Base-by-base conservation (phyloP, 2,329 filamentous ascomycete species). In the Tympanopsis confertula region DNA sequence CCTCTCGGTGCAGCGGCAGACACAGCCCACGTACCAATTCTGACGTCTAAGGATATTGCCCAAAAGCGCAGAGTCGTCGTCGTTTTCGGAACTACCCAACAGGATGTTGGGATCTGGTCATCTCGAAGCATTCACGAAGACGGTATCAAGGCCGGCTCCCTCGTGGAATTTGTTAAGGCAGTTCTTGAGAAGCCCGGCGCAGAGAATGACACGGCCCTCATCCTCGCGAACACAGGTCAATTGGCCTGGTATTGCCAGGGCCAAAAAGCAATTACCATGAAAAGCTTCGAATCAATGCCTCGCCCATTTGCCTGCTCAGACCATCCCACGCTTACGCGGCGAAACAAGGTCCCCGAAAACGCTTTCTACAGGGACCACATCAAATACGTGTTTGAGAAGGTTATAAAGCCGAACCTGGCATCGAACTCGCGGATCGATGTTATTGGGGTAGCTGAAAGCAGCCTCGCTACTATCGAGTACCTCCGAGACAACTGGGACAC, bases 221-320 rank as follows among this genome's bases (percentile, higher is more conserved):
- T 33, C 17, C 30, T 33, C 12, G 30, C 30, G 15, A 33, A 33
- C 17, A 33, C 30, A 33, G 30, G 30, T 17, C 30, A 33, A 15
- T 15, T 33, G 30, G 17, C 17, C 15, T 33, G 30, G 30, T 15
- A 33, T 18, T 33, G 30, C 17, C 10, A 15, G 10, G 12, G 12
- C 30, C 12, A 18, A 13, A 10, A 15, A 10, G 30, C 30, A 33
- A 18, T 33, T 15, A 33, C 30, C 15, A 10, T 12, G 10, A 7
- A 10, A 10, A 33, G 12, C 12, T 33, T 10, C 10, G 7, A 12
- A 7, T 10, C 30, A 7, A 10, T 33, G 7, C 30, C 30, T 10
- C 30, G 30, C 10, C 15, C 10, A 7, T 33, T 15, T 10, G 30
- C 30, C 17, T 10, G 10, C 15, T 10, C 10, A 12, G 10, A 10